Base-by-base conservation (phyloP, 768 basidiomycete genomes). In the Dentipellis fragilis region DNA sequence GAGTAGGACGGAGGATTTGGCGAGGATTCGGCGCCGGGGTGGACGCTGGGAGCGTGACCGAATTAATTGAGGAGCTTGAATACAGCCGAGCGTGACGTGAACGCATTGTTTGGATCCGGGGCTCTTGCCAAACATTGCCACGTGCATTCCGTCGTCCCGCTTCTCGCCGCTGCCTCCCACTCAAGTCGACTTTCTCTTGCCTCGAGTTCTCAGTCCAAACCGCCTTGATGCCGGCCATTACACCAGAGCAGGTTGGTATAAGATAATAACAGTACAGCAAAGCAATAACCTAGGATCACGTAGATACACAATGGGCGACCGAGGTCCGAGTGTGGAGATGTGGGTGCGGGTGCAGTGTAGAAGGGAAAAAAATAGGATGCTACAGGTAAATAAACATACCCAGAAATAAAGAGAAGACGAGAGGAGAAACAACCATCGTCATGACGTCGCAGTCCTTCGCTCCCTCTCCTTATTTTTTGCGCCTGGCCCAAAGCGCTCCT, bases 401-500 rank as follows among this genome's bases (percentile, higher is more conserved):
- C 50, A 51, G 34, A 52, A 39, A 55, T 23, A 54, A 42, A 56
- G 42, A 21, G 40, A 35, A 12, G 34, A 10, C 11, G 34, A 54
- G 17, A 45, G 22, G 17, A 12, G 42, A 29, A 9, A 4, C 14
- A 17, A 36, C 35, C 6, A 36, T 35, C 11, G 59, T 68, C 65
- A 70, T 58, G 66, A 65, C 36, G 64, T 57, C 42, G 61, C 63
- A 23, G 63, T 63, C 57, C 67, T 63, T 55, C 70, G 69, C 47
- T 68, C 68, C 46, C 71, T 64, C 45, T 72, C 71, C 58, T 68
- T 72, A 47, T 60, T 68, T 67, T 75, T 79, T 49, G 72, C 66
- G 35, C 77, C 74, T 6, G 76, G 76, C n/a, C 87, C 87, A 71
- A 89, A 93, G 54, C 81, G 78, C 67, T 94, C 91, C 71, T 94